phyloP scores from a whole-genome alignment of 2,329 filamentous ascomycete species.

The Coniochaeta sp. region DNA sequence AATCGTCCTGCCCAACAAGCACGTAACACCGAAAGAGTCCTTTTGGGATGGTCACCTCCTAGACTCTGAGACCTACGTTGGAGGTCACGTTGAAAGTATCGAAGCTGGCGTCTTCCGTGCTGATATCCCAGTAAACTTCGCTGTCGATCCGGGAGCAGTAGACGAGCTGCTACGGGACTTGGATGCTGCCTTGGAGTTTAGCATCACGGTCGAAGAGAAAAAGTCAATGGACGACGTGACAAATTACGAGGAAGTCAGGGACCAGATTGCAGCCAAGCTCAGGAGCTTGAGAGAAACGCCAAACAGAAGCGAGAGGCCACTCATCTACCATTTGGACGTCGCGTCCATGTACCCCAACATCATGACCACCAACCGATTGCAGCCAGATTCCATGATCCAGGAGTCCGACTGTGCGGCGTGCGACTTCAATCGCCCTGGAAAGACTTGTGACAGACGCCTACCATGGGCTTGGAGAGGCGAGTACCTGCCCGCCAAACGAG shows the following conservation, averaged over 20 bases:
- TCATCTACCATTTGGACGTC: slow-evolving; percentile 97
- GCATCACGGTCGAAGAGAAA: slow-evolving; percentile 76
- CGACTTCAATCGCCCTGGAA: slow-evolving; percentile 95
- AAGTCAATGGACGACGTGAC: slow-evolving; percentile 71
- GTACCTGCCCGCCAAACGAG: slow-evolving; percentile 88
- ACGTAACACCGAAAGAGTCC: slow-evolving; percentile 79
- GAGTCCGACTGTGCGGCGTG: slow-evolving; percentile 95
- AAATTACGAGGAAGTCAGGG: slow-evolving; percentile 79
- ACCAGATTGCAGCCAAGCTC: slow-evolving; percentile 68
- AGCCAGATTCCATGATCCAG: slow-evolving; percentile 97
- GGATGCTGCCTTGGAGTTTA: slow-evolving; percentile 84
- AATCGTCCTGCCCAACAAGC: slow-evolving; percentile 94
- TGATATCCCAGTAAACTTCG: slow-evolving; percentile 92
- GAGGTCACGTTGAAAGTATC: slow-evolving; percentile 97
- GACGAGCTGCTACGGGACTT: slow-evolving; percentile 83
- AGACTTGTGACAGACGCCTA: slow-evolving; percentile 89
- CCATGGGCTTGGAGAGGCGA: slow-evolving; percentile 99
- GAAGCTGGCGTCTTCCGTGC: slow-evolving; percentile 95
- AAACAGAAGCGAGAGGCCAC: slow-evolving; percentile 74
- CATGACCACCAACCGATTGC: slow-evolving; percentile 97
- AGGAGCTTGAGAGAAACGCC: slow-evolving; percentile 71
- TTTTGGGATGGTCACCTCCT: slow-evolving; percentile 97
- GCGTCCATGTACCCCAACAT: slow-evolving; percentile 99
- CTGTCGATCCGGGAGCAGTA: slow-evolving; percentile 78
- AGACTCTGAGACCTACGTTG: slow-evolving; percentile 96